phyloP scores from a whole-genome alignment of 75 land plant species.

The Isoetes taiwanensis region DNA sequence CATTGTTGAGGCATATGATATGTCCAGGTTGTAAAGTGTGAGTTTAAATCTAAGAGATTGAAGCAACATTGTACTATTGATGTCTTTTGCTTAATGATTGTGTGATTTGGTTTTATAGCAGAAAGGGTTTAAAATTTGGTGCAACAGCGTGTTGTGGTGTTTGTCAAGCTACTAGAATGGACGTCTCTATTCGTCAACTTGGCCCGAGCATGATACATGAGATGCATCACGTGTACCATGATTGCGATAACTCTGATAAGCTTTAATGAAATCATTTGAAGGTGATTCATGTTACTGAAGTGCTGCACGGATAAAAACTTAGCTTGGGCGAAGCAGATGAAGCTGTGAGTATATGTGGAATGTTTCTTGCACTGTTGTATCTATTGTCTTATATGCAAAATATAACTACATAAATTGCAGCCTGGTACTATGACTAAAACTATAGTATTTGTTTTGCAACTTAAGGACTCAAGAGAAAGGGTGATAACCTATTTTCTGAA shows the following conservation, averaged over 20 bases:
- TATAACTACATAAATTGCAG: not conserved
- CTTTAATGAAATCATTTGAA: not conserved
- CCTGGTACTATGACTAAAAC: not conserved
- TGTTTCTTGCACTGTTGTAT: not conserved
- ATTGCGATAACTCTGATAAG: not conserved
- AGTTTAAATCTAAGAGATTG: not conserved
- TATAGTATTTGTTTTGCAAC: slow-evolving; percentile 1
- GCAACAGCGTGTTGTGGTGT: slow-evolving; percentile 5
- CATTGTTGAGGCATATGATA: not conserved
- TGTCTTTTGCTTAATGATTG: not conserved
- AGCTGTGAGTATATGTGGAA: not conserved
- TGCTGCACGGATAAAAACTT: not conserved
- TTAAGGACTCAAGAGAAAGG: slow-evolving; percentile 10
- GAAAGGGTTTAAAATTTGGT: slow-evolving; percentile 20
- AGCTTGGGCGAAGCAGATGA: slow-evolving; percentile 8
- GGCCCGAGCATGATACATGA: slow-evolving; percentile 22
- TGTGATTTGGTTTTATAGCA: not conserved
- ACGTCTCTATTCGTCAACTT: slow-evolving; percentile 15
- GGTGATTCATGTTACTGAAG: not conserved
- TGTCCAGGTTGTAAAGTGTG: slow-evolving; percentile 4
- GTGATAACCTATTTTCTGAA: slow-evolving; percentile 3
- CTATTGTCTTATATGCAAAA: not conserved
- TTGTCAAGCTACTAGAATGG: slow-evolving; percentile 17
- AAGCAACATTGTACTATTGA: not conserved
- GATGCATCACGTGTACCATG: slow-evolving; percentile 12